These are phyloP conservation scores for Fusarium sterilihyphosum DNA, from an alignment of 2,329 filamentous ascomycete genomes.

Conservation along the genomic window DNA sequence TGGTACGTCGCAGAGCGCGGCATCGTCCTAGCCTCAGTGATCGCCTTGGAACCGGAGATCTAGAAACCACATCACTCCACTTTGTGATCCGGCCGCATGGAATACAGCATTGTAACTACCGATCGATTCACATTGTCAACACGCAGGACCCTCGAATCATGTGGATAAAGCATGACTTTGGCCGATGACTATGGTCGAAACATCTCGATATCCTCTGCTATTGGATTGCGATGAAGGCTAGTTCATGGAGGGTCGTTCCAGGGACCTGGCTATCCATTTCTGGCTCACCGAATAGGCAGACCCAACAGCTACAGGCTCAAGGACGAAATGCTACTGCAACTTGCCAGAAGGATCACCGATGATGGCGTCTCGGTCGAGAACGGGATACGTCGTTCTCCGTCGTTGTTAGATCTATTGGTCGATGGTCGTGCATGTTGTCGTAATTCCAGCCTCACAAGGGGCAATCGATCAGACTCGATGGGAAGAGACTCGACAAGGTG, in stretches of 20 bases:
- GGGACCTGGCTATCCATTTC: conserved; percentile 8
- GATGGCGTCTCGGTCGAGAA: conserved; percentile 12
- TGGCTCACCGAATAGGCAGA: conserved; percentile 10
- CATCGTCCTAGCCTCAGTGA: conserved; percentile 17
- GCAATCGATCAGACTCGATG: background rate
- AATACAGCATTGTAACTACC: conserved; percentile 2
- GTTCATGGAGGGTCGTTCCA: background rate
- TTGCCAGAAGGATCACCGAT: conserved; percentile 20
- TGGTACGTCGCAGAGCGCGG: conserved; percentile 31
- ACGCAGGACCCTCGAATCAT: conserved; percentile 27
- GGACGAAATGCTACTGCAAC: conserved; percentile 17
- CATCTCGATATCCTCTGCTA: background rate
- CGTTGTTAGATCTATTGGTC: background rate
- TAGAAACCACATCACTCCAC: conserved; percentile 13
- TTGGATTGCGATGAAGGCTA: background rate
- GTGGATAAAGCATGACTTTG: conserved; percentile 29
- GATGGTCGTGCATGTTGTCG: background rate
- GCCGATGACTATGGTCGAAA: background rate
- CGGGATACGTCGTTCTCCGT: background rate
- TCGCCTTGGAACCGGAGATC: conserved; percentile 26
- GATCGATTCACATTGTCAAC: conserved; percentile 24
- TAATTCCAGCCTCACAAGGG: conserved; percentile 8
- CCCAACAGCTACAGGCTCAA: conserved; percentile 4
- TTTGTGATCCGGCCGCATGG: conserved; percentile 20
- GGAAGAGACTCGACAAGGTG: background rate